Percentiles rank a stretch among this genome's conserved stretches.
phyloP scores from a whole-genome alignment of 768 basidiomycete species.

The Albatrellus ellisii region DNA sequence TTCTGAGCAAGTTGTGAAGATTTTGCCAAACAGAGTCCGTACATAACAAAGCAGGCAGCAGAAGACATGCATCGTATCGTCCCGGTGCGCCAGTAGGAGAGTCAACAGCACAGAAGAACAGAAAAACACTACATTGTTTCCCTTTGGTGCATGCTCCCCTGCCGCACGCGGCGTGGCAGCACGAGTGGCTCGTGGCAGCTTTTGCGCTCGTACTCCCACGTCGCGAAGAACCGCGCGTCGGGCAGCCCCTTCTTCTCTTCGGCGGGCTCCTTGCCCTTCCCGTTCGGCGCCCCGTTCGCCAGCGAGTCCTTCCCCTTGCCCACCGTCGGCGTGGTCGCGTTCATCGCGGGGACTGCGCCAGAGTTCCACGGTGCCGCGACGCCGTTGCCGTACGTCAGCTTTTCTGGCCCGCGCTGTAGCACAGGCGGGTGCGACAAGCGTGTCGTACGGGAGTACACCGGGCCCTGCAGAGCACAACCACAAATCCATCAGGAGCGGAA shows the following conservation, averaged over 20 bases:
- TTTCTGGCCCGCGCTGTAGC: constrained; percentile 35
- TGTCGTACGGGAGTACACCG: constrained; percentile 45
- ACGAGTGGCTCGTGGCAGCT: constrained; percentile 25
- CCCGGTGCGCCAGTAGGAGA: no score
- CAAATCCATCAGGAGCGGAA: neutral
- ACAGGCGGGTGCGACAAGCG: constrained; percentile 55
- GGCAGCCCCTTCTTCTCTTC: constrained; percentile 23
- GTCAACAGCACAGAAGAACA: no score
- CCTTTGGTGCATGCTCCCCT: constrained; percentile 12
- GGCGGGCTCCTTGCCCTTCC: constrained; percentile 15
- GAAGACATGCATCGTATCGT: neutral
- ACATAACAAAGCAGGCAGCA: neutral
- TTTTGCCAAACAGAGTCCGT: neutral
- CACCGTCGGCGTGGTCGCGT: constrained; percentile 12
- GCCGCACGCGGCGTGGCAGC: constrained; percentile 16
- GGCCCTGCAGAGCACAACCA: constrained; percentile 23
- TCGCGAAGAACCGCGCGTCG: constrained; percentile 36
- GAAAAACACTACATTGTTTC: no score
- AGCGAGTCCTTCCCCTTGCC: constrained; percentile 16
- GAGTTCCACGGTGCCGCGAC: constrained; percentile 34
- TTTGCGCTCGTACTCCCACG: constrained; percentile 37
- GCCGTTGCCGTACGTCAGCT: constrained; percentile 28
- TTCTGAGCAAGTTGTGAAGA: neutral
- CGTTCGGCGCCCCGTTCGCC: constrained; percentile 16
- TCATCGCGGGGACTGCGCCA: constrained; percentile 14